Evolutionary conservation across 495 filamentous ascomycete genomes (phyloP), one percentile per base, ranked within the genome.

Genomic region (Opeltia flavorubescens): DNA sequence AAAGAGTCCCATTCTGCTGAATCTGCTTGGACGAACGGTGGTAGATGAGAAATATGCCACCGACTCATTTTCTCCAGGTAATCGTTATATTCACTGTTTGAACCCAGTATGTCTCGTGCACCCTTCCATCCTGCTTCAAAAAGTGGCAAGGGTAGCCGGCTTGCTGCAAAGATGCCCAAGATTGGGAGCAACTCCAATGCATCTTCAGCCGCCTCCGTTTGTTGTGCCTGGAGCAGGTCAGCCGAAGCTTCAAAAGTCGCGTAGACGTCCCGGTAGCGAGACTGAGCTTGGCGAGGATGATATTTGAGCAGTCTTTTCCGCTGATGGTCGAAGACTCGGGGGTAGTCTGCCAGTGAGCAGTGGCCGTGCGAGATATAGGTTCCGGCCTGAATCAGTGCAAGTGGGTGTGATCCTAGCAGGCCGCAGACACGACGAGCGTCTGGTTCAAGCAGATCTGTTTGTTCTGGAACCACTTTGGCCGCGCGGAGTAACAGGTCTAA

Each of bases 381-480:
- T 8, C 65, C 64, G 1, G 66, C 66, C 21, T 66, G 62, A 15
- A 56, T 53, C n/a, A 68, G 46, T 3, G 64, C 66, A 9, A 68
- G 62, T 18, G 67, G 50, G 28, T 67, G 57, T 45, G 44, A 66
- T 21, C 67, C 64, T 20, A 70, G 51, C 15, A 44, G 48, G 15
- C 53, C 24, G 2, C 51, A 54, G 36, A 69, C 56, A 34, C 31
- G 13, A 11, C 17, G 31, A 20, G 41, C 21, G 25, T 47, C 21
- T 8, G 58, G 60, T 20, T 27, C 31, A 23, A 50, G 24, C 58
- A 50, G 7, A 25, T 7, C 29, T 15, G 31, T 13, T 25, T 52
- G 33, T 29, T 45, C 49, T 13, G 46, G 47, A 13, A 35, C 20
- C 23, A 45, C 33, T 6, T 41, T 47, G 5, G 58, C 42, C 8